phyloP scores from a whole-genome alignment of 257 asterid genomes.

The Echites panduratus region DNA sequence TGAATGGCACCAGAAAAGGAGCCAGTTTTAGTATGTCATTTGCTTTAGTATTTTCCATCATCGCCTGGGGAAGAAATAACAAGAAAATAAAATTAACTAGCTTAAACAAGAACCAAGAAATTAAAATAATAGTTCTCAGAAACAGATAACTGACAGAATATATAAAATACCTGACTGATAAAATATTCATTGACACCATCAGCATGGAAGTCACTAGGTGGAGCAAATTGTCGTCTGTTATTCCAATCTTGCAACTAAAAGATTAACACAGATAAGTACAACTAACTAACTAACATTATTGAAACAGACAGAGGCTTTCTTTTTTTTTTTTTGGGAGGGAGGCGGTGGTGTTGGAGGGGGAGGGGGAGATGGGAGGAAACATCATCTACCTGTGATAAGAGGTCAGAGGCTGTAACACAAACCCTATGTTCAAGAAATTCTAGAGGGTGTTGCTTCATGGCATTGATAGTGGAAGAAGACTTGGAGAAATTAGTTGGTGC shows the following conservation, averaged over 20 bases:
- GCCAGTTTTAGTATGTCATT: constrained; percentile 82
- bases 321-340: no score
- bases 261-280: constrained; percentile 14
- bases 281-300: no score
- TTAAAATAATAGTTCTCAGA: not conserved
- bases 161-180: constrained; percentile 64
- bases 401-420: constrained; percentile 84
- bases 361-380: not conserved
- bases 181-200: constrained; percentile 86
- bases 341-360: no score
- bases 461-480: constrained; percentile 33
- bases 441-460: constrained; percentile 64
- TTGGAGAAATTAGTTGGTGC: constrained; percentile 50
- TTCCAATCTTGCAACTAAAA: constrained; percentile 97
- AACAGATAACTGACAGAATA: constrained; percentile 8
- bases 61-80: constrained; percentile 51
- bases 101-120: constrained; percentile 8
- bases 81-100: constrained; percentile 11
- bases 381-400: constrained; percentile 77
- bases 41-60: constrained; percentile 74
- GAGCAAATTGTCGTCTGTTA: constrained; percentile 78
- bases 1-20: constrained; percentile 96
- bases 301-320: no score
- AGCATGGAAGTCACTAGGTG: constrained; percentile 89
- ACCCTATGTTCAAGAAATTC: constrained; percentile 89